A percentile compares a stretch with the other conserved stretches of the same genome.
Evolutionary conservation across 176 grass and related monocot genomes (phyloP).

Genomic region (Poa pratensis): DNA sequence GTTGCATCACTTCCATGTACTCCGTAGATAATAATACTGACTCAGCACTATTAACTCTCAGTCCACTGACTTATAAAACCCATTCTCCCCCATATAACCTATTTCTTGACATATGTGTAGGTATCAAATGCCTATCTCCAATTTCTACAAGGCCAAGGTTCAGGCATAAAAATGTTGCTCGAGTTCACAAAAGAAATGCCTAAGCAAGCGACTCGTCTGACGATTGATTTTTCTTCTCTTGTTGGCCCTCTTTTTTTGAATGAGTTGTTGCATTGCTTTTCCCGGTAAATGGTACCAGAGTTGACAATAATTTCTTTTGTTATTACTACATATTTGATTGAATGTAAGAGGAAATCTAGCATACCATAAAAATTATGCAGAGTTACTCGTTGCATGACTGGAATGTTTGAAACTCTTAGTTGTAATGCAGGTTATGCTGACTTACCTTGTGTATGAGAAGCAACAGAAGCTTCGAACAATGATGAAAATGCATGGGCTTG

Average conservation of each 20-base stretch:
- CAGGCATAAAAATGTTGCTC: conserved; percentile 45
- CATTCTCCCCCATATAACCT: conserved; percentile 6
- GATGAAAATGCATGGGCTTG: conserved; percentile 99
- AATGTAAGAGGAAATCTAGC: neutral
- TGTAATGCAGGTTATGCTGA: conserved; percentile 81
- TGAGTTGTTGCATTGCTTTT: conserved; percentile 66
- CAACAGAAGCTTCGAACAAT: conserved; percentile 94
- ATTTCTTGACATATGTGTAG: conserved; percentile 44
- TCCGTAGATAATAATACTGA: conserved; percentile 12
- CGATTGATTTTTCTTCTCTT: conserved; percentile 61
- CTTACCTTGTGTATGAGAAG: conserved; percentile 89
- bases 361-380: neutral
- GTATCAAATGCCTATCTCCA: conserved; percentile 64
- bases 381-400: neutral
- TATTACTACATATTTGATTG: neutral
- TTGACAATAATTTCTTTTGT: neutral
- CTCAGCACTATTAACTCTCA: neutral
- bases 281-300: conserved; percentile 52
- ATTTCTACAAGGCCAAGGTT: conserved; percentile 55
- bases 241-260: conserved; percentile 60
- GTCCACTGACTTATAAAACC: neutral
- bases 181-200: conserved; percentile 73
- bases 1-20: conserved; percentile 25
- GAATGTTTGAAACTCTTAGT: conserved; percentile 32
- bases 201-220: conserved; percentile 48